Conservation (phyloP, 768 basidiomycete species). For the Suillus variegatus region DNA sequence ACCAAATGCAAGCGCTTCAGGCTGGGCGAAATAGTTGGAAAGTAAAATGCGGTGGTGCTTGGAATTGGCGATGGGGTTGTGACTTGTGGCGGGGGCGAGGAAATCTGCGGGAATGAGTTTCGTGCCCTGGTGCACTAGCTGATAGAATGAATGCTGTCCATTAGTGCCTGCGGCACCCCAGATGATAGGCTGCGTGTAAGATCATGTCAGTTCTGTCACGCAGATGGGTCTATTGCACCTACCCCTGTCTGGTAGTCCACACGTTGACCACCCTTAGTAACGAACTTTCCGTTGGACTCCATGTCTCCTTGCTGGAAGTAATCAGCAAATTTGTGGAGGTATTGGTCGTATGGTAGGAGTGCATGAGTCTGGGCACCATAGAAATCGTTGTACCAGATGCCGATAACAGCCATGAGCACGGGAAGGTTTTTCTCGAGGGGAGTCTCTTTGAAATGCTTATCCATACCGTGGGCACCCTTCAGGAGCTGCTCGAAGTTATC, state of each 20-base stretch:
- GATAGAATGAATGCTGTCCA: constrained; percentile 99
- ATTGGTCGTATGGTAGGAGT: constrained; percentile 97
- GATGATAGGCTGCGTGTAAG: constrained; percentile 77
- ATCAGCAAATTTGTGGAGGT: constrained; percentile 98
- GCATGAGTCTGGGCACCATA: constrained; percentile 96
- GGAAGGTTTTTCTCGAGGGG: constrained; percentile 90
- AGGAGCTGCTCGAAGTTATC: constrained; percentile 92
- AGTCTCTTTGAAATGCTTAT: constrained; percentile 91
- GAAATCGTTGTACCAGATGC: constrained; percentile 99
- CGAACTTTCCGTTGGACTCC: constrained; percentile 98
- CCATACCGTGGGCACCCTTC: constrained; percentile 95
- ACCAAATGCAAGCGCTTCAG: constrained; percentile 96
- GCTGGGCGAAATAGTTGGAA: constrained; percentile 98
- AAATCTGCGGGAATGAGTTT: constrained; percentile 93
- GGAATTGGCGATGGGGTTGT: constrained; percentile 84
- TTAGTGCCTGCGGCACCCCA: constrained; percentile 99
- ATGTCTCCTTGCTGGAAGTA: constrained; percentile 99
- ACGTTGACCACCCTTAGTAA: constrained; percentile 91
- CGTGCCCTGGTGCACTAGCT: constrained; percentile 93
- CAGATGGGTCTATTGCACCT: constrained; percentile 31
- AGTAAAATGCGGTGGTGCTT: constrained; percentile 98
- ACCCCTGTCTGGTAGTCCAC: constrained; percentile 97
- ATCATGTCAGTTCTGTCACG: background rate
- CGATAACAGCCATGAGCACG: constrained; percentile 84
- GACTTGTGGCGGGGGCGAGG: constrained; percentile 84